phyloP scores from a whole-genome alignment of 2,329 filamentous ascomycete genomes.

The Atkinsonella texensis region DNA sequence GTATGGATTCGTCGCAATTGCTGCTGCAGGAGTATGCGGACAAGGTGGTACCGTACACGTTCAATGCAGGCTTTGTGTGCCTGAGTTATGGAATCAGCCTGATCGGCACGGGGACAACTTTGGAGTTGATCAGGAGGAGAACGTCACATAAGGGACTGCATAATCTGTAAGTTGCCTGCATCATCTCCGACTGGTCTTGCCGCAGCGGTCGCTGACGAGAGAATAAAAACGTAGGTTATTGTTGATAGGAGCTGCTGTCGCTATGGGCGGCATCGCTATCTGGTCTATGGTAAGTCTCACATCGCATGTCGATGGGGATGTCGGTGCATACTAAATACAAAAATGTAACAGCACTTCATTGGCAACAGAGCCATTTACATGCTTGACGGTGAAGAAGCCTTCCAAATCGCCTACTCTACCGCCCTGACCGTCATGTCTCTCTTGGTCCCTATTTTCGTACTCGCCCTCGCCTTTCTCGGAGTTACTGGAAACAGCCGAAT shows the following conservation, averaged over 20 bases:
- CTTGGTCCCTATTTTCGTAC: conserved; percentile 62
- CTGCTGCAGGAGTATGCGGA: conserved; percentile 30
- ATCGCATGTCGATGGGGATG: not conserved
- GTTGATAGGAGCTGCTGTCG: conserved; percentile 50
- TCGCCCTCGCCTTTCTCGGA: conserved; percentile 60
- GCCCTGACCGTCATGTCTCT: conserved; percentile 64
- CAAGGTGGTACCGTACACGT: conserved; percentile 34
- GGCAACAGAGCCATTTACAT: conserved; percentile 68
- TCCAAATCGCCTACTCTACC: conserved; percentile 63
- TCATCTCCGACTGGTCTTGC: not conserved
- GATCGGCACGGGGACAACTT: conserved; percentile 64
- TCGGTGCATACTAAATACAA: conserved; percentile 50
- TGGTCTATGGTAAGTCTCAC: conserved; percentile 52
- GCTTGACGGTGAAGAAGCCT: conserved; percentile 42
- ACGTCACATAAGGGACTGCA: conserved; percentile 56
- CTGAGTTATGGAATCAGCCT: conserved; percentile 68
- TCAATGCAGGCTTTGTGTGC: conserved; percentile 50
- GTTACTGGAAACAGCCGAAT: conserved; percentile 48
- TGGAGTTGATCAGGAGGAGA: conserved; percentile 70
- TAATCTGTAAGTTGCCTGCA: conserved; percentile 48
- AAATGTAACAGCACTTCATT: conserved; percentile 33
- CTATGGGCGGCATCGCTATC: conserved; percentile 63
- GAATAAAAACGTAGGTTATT: conserved; percentile 35
- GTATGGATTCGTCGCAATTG: conserved; percentile 7
- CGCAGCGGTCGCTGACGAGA: not conserved